Evolutionary conservation across 1,284 basidiomycete genomes (phyloP), one percentile per base, ranked within the genome.

Genomic region (Meira miltonrushii): DNA sequence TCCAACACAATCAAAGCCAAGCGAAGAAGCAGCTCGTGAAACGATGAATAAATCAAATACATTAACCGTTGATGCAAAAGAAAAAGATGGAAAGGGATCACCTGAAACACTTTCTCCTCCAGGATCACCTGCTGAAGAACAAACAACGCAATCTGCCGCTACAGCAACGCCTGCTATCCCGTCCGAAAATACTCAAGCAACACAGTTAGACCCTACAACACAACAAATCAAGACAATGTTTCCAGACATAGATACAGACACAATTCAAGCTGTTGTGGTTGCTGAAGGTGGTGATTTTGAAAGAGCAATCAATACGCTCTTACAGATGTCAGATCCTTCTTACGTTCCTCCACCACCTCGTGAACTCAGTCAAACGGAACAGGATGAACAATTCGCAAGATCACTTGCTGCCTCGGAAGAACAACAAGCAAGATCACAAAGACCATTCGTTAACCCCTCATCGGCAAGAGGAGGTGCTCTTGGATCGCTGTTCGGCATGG

Each of bases 261-360:
- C 69, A 1, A 66, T 73, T 40, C 59, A 57, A 11, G 67, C 67
- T 25, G 68, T 73, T 13, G 55, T 73, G 7, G 64, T 65, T n/a
- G 63, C 68, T 5, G 57, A 60, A 10, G 67, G 63, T 33, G 69
- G 69, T 1, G 57, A 71, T 50, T 61, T 68, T 46, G 69, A 73
- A 56, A 54, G 62, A 12, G 70, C 70, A 1, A 63, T 72, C 55
- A 72, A 70, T 23, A 61, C 68, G 3, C 62, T 72, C 10, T 52
- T 72, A 56, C 66, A 67, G 56, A 72, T 72, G 70, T 68, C 68
- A 21, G 70, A 72, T 57, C 70, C 68, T 4, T 62, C 47, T 55
- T 72, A 66, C 57, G 50, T 53, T 17, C 38, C 50, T 3, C 50
- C 50, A 65, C 64, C 58, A 62, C 33, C 66, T 12, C 55, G 55